Conservation (phyloP, 441 rosid species). For the Viola pubescens region DNA sequence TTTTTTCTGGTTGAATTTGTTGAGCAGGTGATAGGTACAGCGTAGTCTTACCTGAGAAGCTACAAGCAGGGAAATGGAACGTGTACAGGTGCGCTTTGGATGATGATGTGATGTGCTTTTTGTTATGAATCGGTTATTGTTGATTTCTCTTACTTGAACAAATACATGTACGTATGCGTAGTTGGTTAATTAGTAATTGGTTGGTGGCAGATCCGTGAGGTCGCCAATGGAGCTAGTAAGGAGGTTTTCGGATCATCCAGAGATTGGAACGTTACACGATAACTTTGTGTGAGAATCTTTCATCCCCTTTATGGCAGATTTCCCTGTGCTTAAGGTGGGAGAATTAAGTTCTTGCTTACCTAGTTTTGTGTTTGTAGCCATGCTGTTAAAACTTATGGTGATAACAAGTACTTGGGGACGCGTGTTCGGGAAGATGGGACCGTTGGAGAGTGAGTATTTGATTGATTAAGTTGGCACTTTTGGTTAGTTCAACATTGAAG, state of each 20-base stretch:
- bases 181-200: background rate
- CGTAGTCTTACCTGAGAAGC: constrained; percentile 81
- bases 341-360: constrained; percentile 6
- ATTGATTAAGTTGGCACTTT: constrained; percentile 7
- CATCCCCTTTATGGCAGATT: constrained; percentile 7
- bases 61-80: constrained; percentile 85
- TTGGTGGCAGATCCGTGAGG: constrained; percentile 49
- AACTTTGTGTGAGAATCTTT: constrained; percentile 63
- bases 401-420: constrained; percentile 81
- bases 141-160: background rate
- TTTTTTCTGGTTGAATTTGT: constrained; percentile 5
- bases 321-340: background rate
- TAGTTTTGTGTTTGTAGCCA: constrained; percentile 35
- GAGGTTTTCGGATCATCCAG: constrained; percentile 81
- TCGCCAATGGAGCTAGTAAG: constrained; percentile 70
- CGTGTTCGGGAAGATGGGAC: constrained; percentile 75
- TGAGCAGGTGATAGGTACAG: constrained; percentile 62
- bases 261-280: constrained; percentile 78
- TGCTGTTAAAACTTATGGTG: constrained; percentile 60
- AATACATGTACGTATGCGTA: background rate
- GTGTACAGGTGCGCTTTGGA: constrained; percentile 55
- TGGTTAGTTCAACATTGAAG: background rate
- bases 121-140: constrained; percentile 6
- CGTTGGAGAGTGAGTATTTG: constrained; percentile 74
- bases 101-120: background rate